Evolutionary conservation across 1,139 yeast genomes (phyloP).

Genomic region (Saccharomyces hybrid): DNA sequence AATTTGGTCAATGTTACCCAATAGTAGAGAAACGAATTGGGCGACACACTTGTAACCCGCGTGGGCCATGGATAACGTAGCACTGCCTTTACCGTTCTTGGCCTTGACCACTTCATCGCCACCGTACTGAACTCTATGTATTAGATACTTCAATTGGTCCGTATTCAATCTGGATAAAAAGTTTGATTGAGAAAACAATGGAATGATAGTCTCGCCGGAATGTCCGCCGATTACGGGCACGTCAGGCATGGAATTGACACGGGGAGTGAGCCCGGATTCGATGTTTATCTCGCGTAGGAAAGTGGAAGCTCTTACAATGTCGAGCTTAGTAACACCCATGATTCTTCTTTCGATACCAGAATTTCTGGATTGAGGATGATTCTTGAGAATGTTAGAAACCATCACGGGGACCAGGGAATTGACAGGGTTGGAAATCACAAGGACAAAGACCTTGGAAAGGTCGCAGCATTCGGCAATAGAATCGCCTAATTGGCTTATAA

Average conservation of each 20-base stretch:
- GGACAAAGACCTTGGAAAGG: slow-evolving; percentile 38
- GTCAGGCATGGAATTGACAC: slow-evolving; percentile 27
- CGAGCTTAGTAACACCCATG: slow-evolving; percentile 91
- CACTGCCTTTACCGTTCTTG: slow-evolving; percentile 90
- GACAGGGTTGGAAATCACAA: slow-evolving; percentile 89
- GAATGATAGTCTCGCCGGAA: slow-evolving; percentile 63
- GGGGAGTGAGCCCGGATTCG: slow-evolving; percentile 38
- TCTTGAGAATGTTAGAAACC: slow-evolving; percentile 49
- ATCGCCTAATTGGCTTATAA: slow-evolving; percentile 75
- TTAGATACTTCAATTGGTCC: slow-evolving; percentile 48
- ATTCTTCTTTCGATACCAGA: slow-evolving; percentile 72
- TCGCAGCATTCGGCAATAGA: slow-evolving; percentile 53
- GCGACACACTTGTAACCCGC: slow-evolving; percentile 81
- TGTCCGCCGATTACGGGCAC: slow-evolving; percentile 95
- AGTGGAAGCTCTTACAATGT: slow-evolving; percentile 82
- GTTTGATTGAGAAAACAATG: slow-evolving; percentile 53
- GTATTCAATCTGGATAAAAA: slow-evolving; percentile 6
- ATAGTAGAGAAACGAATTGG: slow-evolving; percentile 48
- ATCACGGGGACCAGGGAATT: slow-evolving; percentile 93
- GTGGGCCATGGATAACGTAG: slow-evolving; percentile 94
- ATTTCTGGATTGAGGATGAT: slow-evolving; percentile 36
- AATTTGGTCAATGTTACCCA: slow-evolving; percentile 14
- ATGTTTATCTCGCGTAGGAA: slow-evolving; percentile 55
- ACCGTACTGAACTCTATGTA: slow-evolving; percentile 89
- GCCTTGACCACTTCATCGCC: slow-evolving; percentile 97